Percentiles rank a stretch among this genome's conserved stretches.
These are phyloP conservation scores for Lipomyces kockii DNA, from an alignment of 805 yeast species.

Conservation along the genomic window DNA sequence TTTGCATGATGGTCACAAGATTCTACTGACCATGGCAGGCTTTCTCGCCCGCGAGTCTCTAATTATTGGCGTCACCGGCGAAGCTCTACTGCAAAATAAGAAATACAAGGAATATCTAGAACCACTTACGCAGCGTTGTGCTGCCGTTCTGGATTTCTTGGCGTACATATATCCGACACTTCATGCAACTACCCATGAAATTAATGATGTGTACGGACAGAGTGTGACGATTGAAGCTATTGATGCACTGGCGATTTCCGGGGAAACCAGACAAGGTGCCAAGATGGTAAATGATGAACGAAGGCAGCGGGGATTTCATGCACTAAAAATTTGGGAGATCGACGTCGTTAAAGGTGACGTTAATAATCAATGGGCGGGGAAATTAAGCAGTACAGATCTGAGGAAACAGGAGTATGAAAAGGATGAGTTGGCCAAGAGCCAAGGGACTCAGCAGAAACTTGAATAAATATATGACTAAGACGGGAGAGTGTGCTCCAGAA, in stretches of 20 bases:
- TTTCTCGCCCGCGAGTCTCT: conserved; percentile 60
- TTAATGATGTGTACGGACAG: conserved; percentile 92
- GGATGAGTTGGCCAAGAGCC: background rate
- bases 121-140: conserved; percentile 57
- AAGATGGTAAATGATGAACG: conserved; percentile 70
- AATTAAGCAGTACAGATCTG: conserved; percentile 35
- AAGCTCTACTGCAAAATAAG: conserved; percentile 71
- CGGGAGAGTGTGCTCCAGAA: background rate
- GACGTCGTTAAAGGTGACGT: conserved; percentile 32
- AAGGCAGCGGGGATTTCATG: conserved; percentile 56
- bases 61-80: conserved; percentile 85
- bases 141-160: conserved; percentile 57
- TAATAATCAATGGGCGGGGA: conserved; percentile 20
- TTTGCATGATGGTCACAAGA: conserved; percentile 92
- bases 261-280: conserved; percentile 81
- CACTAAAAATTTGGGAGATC: conserved; percentile 58
- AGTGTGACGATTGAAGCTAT: conserved; percentile 76
- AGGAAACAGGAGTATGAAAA: conserved; percentile 10
- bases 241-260: conserved; percentile 78
- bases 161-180: conserved; percentile 53
- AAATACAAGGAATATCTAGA: conserved; percentile 71
- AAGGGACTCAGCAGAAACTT: background rate
- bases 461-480: background rate
- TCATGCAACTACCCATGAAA: conserved; percentile 58
- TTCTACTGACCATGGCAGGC: conserved; percentile 72